phyloP scores from a whole-genome alignment of 352 stramenopile genomes.

The Globisporangium okanoganense region DNA sequence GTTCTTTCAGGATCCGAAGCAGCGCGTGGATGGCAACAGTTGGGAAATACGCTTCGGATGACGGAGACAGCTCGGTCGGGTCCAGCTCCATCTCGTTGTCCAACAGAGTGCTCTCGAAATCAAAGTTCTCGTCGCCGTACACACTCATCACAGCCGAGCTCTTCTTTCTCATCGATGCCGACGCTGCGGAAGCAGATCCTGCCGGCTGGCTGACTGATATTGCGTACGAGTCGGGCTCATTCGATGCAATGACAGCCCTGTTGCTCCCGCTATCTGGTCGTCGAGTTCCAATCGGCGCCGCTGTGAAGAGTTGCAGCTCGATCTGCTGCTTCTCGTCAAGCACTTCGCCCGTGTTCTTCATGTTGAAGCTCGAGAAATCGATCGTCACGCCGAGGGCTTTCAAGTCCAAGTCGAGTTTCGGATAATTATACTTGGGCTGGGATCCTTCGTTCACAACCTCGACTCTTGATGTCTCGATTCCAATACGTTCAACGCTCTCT shows the following conservation, averaged over 20 bases:
- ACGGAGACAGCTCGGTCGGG: constrained; percentile 61
- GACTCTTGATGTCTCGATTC: background rate
- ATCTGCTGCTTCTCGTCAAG: constrained; percentile 87
- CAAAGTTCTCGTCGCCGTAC: constrained; percentile 38
- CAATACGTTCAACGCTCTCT: constrained; percentile 10
- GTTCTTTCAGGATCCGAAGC: constrained; percentile 95
- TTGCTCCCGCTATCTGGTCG: constrained; percentile 31
- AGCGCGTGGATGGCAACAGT: constrained; percentile 97
- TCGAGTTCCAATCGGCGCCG: constrained; percentile 79
- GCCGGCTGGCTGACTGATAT: constrained; percentile 21
- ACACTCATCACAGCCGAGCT: constrained; percentile 10
- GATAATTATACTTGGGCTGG: constrained; percentile 33
- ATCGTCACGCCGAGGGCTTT: constrained; percentile 53
- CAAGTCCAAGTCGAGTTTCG: constrained; percentile 53
- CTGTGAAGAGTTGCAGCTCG: constrained; percentile 82
- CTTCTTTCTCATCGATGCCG: constrained; percentile 25
- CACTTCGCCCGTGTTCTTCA: constrained; percentile 47
- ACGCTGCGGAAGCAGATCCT: constrained; percentile 14
- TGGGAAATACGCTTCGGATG: constrained; percentile 94
- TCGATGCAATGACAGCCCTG: constrained; percentile 3
- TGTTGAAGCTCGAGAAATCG: constrained; percentile 53
- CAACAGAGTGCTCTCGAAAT: constrained; percentile 67
- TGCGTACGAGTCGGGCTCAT: constrained; percentile 6
- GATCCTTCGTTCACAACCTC: background rate
- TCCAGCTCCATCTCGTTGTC: constrained; percentile 65